Evolutionary conservation across 192 early-diverging fungal species (phyloP).

Genomic region (Coemansia sp.): DNA sequence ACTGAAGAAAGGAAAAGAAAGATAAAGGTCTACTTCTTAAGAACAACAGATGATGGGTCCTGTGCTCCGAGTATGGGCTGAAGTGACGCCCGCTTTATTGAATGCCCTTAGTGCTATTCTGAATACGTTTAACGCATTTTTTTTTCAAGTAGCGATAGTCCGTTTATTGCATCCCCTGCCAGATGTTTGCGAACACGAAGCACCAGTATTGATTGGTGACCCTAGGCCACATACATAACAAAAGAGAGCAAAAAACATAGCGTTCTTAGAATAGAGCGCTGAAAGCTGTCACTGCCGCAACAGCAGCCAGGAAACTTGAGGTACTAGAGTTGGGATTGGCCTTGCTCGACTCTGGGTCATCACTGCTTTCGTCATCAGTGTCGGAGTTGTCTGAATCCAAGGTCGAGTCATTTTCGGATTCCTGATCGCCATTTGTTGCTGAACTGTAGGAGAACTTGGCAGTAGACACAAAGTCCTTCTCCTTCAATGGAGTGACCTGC

Average conservation of each 20-base stretch:
- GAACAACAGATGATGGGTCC: too few species aligned
- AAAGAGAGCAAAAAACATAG: constrained; percentile 2
- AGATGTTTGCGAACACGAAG: neutral
- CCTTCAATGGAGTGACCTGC: constrained; percentile 39
- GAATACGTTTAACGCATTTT: too few species aligned
- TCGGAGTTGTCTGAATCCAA: constrained; percentile 8
- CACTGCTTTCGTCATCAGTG: constrained; percentile 10
- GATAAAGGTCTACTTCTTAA: too few species aligned
- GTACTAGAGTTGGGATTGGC: neutral
- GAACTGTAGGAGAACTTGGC: constrained; percentile 27
- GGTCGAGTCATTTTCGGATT: constrained; percentile 7
- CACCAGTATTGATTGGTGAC: neutral
- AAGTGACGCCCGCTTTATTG: too few species aligned
- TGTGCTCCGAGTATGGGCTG: too few species aligned
- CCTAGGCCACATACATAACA: neutral
- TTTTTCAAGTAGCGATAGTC: too few species aligned
- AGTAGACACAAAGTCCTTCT: constrained; percentile 37
- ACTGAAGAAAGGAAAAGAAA: too few species aligned
- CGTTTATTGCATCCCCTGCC: neutral
- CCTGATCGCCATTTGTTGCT: constrained; percentile 1
- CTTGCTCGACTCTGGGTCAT: constrained; percentile 1
- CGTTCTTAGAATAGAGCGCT: neutral
- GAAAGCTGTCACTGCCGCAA: neutral
- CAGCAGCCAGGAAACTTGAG: constrained; percentile 6
- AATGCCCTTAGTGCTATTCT: too few species aligned